These are phyloP conservation scores for Talaromyces trachyspermus DNA, from an alignment of 495 filamentous ascomycete genomes.

Conservation along the genomic window DNA sequence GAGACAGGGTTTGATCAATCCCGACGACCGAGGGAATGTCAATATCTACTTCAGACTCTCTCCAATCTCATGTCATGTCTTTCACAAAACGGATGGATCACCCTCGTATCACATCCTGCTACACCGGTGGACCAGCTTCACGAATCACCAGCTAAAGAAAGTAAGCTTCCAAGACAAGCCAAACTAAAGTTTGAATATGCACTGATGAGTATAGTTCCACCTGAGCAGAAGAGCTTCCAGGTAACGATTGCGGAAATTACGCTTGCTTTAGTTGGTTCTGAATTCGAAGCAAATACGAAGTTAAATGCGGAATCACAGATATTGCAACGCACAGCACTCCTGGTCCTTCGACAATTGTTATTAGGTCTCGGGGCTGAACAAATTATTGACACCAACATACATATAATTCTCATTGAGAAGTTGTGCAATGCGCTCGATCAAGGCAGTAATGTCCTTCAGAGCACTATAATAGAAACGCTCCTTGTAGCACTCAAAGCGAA, in stretches of 20 bases:
- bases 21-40: conserved; percentile 64
- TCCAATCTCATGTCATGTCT: conserved; percentile 57
- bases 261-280: conserved; percentile 25
- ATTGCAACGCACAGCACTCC: conserved; percentile 62
- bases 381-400: conserved; percentile 62
- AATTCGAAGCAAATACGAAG: conserved; percentile 9
- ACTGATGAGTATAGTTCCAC: conserved; percentile 17
- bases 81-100: conserved; percentile 36
- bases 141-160: conserved; percentile 22
- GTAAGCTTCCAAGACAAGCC: conserved; percentile 19
- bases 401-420: conserved; percentile 62
- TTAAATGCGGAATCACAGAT: conserved; percentile 24
- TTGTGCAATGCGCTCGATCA: conserved; percentile 56
- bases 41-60: conserved; percentile 71
- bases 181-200: not conserved
- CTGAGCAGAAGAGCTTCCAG: conserved; percentile 29
- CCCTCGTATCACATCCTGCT: conserved; percentile 29
- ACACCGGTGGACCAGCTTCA: conserved; percentile 24
- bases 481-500: conserved; percentile 62
- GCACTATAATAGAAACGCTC: conserved; percentile 66
- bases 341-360: conserved; percentile 68
- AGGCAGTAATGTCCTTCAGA: conserved; percentile 49
- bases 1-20: conserved; percentile 14
- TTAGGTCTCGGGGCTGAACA: conserved; percentile 60
- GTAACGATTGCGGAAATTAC: conserved; percentile 30